phyloP scores from a whole-genome alignment of 1,284 basidiomycete species.

The Sanguinoderma infundibulare region DNA sequence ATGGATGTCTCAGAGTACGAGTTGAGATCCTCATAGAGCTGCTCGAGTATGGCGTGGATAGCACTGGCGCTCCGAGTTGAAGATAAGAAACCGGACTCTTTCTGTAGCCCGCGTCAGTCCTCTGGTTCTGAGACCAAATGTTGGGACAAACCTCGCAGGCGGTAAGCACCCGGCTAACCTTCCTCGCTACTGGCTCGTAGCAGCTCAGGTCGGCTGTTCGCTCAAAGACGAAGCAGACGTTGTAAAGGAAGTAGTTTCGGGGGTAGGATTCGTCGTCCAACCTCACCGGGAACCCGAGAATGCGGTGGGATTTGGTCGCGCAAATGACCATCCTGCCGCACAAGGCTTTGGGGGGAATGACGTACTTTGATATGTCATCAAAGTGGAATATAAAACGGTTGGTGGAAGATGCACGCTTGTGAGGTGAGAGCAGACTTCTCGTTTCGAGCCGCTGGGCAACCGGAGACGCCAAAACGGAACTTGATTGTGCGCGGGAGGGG shows the following conservation, averaged over 20 bases:
- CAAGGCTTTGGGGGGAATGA: conserved; percentile 87
- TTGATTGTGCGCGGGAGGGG: conserved; percentile 44
- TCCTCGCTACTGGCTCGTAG: conserved; percentile 95
- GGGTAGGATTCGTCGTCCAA: conserved; percentile 70
- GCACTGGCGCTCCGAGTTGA: conserved; percentile 70
- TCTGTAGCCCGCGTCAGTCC: conserved; percentile 47
- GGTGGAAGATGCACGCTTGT: conserved; percentile 45
- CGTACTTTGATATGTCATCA: conserved; percentile 89
- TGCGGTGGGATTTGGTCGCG: conserved; percentile 73
- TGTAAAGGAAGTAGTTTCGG: conserved; percentile 92
- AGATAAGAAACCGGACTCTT: conserved; percentile 90
- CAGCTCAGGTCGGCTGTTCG: conserved; percentile 87
- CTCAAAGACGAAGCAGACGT: conserved; percentile 96
- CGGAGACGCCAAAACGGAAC: conserved; percentile 49
- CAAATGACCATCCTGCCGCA: conserved; percentile 90
- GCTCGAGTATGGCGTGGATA: conserved; percentile 90
- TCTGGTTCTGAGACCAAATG: neutral
- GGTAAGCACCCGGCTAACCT: conserved; percentile 88
- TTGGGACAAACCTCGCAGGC: conserved; percentile 79
- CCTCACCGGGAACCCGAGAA: conserved; percentile 89
- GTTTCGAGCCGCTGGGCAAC: conserved; percentile 46
- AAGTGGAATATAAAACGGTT: conserved; percentile 83
- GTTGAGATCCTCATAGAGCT: conserved; percentile 96
- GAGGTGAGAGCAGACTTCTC: conserved; percentile 50
- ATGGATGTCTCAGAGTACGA: conserved; percentile 96